phyloP scores from a whole-genome alignment of 2,329 filamentous ascomycete species.

The Talaromyces sp. region DNA sequence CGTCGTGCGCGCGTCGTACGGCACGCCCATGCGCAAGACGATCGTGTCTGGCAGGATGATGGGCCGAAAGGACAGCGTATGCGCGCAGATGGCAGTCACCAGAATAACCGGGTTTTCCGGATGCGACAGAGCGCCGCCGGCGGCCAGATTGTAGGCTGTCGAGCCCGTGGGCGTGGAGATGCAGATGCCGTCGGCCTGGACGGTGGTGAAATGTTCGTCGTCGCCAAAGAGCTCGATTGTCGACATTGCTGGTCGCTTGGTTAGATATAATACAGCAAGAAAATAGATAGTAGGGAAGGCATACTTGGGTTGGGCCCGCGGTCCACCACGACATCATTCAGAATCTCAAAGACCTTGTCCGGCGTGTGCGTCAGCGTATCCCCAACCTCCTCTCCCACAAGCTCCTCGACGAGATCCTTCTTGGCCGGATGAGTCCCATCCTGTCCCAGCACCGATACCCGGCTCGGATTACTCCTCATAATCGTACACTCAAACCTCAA shows the following conservation, averaged over 20 bases:
- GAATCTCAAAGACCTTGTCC: slow-evolving; percentile 78
- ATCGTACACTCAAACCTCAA: slow-evolving; percentile 89
- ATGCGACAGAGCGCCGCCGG: slow-evolving; percentile 91
- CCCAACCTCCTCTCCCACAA: slow-evolving; percentile 79
- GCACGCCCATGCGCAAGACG: slow-evolving; percentile 86
- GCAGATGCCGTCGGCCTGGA: slow-evolving; percentile 88
- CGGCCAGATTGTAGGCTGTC: slow-evolving; percentile 92
- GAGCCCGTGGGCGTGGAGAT: slow-evolving; percentile 92
- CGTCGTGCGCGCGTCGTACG: slow-evolving; percentile 80
- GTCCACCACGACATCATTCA: slow-evolving; percentile 97
- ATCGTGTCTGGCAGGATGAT: slow-evolving; percentile 96
- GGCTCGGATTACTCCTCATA: slow-evolving; percentile 59
- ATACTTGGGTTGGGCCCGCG: slow-evolving; percentile 85
- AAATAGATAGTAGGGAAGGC: slow-evolving; percentile 27
- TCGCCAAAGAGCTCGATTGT: slow-evolving; percentile 89
- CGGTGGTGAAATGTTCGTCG: slow-evolving; percentile 89
- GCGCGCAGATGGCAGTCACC: slow-evolving; percentile 87
- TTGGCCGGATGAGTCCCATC: slow-evolving; percentile 18
- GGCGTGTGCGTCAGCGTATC: slow-evolving; percentile 80
- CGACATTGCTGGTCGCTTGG: slow-evolving; percentile 67
- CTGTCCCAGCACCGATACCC: slow-evolving; percentile 17
- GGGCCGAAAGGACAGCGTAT: slow-evolving; percentile 92
- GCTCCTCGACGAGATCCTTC: slow-evolving; percentile 77
- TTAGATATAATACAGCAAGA: not conserved
- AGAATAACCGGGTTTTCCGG: slow-evolving; percentile 96